Evolutionary conservation across 2,329 filamentous ascomycete species (phyloP).

Genomic region (Ophiostoma triangulosporum): DNA sequence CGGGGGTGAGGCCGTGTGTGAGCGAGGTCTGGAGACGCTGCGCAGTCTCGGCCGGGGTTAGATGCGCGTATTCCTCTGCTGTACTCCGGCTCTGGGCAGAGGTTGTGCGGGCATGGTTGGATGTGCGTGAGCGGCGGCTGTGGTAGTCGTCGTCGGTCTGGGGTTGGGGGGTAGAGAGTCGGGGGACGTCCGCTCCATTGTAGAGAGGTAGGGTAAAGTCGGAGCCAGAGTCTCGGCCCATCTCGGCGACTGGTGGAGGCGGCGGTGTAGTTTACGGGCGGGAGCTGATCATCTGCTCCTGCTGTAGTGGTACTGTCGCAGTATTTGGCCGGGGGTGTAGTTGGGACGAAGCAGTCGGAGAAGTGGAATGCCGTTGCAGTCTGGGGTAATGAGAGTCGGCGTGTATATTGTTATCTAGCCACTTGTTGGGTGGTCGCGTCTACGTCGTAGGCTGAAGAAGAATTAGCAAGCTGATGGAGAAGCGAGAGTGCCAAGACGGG

Average conservation of each 20-base stretch:
- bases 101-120: conserved; percentile 15
- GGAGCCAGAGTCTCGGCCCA: conserved; percentile 12
- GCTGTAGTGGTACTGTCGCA: background rate
- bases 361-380: background rate
- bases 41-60: conserved; percentile 69
- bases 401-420: background rate
- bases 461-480: background rate
- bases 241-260: conserved; percentile 5
- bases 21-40: conserved; percentile 71
- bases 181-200: conserved; percentile 5
- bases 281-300: background rate
- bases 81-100: conserved; percentile 27
- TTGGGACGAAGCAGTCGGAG: background rate
- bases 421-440: background rate
- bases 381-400: background rate
- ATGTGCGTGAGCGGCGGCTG: conserved; percentile 10
- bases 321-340: background rate
- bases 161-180: conserved; percentile 7
- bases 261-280: background rate
- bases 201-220: conserved; percentile 15
- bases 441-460: background rate
- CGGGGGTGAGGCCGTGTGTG: conserved; percentile 62
- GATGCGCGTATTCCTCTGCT: conserved; percentile 48
- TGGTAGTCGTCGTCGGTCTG: conserved; percentile 9
- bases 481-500: background rate